Percentiles rank a stretch among this genome's conserved stretches.
Evolutionary conservation across 1,284 basidiomycete species (phyloP).

Genomic region (Naganishia albida): DNA sequence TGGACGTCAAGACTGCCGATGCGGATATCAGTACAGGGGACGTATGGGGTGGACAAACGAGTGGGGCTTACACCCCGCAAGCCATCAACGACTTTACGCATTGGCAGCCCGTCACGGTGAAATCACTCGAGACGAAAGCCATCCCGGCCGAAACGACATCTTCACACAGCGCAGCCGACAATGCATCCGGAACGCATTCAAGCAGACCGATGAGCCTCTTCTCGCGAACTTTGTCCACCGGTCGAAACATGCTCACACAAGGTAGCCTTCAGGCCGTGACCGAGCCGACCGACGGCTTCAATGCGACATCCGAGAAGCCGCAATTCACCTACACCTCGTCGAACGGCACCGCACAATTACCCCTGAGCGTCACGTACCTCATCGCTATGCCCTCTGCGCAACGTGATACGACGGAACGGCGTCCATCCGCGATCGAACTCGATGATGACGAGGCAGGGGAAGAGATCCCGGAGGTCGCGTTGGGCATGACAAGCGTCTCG

Average conservation of each 20-base stretch:
- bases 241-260: slow-evolving; percentile 14
- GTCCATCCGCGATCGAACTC: neutral
- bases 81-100: slow-evolving; percentile 7
- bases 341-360: slow-evolving; percentile 9
- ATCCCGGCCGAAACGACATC: neutral
- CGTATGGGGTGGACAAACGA: slow-evolving; percentile 4
- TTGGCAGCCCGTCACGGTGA: slow-evolving; percentile 30
- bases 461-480: slow-evolving; percentile 31
- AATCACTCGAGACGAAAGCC: slow-evolving; percentile 15
- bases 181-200: neutral
- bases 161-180: neutral
- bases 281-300: too few relatives aligned
- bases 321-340: slow-evolving; percentile 8
- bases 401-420: neutral
- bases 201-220: slow-evolving; percentile 14
- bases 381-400: slow-evolving; percentile 31
- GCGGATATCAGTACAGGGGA: neutral
- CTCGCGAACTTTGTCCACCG: slow-evolving; percentile 21
- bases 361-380: slow-evolving; percentile 28
- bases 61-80: neutral
- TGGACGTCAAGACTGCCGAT: slow-evolving; percentile 18
- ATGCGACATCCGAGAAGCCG: neutral
- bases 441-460: slow-evolving; percentile 17
- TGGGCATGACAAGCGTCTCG: slow-evolving; percentile 25
- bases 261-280: neutral